phyloP scores from a whole-genome alignment of 331 rosid genomes.

The Cydonia oblonga region DNA sequence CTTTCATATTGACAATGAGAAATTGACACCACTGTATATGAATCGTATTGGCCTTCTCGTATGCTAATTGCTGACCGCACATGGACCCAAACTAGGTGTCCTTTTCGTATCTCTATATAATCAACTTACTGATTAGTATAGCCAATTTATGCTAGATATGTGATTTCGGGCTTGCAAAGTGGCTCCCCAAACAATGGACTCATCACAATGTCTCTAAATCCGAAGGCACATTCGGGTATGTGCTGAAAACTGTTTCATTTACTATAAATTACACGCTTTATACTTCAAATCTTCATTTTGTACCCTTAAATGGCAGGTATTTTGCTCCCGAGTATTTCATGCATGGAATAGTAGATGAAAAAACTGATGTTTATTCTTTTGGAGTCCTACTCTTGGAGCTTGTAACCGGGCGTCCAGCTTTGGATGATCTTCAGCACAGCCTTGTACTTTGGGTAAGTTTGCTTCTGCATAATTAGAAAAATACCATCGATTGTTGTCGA shows the following conservation, averaged over 20 bases:
- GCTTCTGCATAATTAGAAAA: not conserved
- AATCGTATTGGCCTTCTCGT: no score
- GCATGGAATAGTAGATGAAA: conserved; percentile 74
- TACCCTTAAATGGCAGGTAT: conserved; percentile 40
- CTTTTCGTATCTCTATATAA: not conserved
- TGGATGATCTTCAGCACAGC: conserved; percentile 47
- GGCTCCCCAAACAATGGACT: conserved; percentile 64
- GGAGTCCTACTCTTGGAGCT: conserved; percentile 78
- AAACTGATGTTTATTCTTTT: conserved; percentile 70
- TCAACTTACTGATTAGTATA: conserved; percentile 2
- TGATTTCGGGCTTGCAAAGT: conserved; percentile 86
- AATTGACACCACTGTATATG: not conserved
- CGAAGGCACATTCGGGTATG: conserved; percentile 86
- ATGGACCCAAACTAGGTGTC: not conserved
- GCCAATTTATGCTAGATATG: conserved; percentile 44
- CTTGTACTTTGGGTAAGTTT: conserved; percentile 56
- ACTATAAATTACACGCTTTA: not conserved
- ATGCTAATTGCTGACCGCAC: not conserved
- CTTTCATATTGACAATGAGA: not conserved
- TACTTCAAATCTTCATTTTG: not conserved
- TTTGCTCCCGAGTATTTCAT: conserved; percentile 80
- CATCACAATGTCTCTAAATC: conserved; percentile 50
- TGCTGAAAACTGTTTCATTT: not conserved
- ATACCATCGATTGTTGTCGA: not conserved
- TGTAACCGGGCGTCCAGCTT: conserved; percentile 63